These are phyloP conservation scores for Kuraishia piskuri DNA, from an alignment of 805 yeast genomes.

Conservation along the genomic window DNA sequence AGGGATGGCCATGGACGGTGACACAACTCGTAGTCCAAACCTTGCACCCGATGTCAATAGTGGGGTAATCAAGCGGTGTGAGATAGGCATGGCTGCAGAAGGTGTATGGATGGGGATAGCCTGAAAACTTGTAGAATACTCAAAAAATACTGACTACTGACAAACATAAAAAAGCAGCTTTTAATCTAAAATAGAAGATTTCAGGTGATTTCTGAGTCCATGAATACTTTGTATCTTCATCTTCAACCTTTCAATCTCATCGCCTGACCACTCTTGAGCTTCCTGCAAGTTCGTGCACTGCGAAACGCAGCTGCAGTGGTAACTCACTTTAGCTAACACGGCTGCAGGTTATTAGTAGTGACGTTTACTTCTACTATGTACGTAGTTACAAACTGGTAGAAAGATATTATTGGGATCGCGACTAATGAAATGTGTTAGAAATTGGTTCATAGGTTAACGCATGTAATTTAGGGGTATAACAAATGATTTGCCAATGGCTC, in stretches of 20 bases:
- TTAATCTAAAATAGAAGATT: too few relatives aligned
- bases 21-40: background rate
- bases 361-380: background rate
- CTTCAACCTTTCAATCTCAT: background rate
- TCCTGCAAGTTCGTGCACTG: background rate
- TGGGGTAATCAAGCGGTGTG: background rate
- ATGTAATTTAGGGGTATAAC: background rate
- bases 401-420: too few relatives aligned
- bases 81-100: background rate
- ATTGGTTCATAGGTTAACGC: background rate
- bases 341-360: background rate
- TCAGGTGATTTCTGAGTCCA: too few relatives aligned
- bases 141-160: too few relatives aligned
- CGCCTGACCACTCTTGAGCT: background rate
- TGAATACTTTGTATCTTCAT: background rate
- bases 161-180: too few relatives aligned
- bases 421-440: too few relatives aligned
- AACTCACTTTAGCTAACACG: background rate
- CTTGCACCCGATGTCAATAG: background rate
- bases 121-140: too few relatives aligned
- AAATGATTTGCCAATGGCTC: background rate
- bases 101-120: too few relatives aligned
- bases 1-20: background rate
- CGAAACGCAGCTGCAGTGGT: background rate
- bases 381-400: too few relatives aligned